Evolutionary conservation across 2,329 filamentous ascomycete species (phyloP).

Genomic region (Didymella segeticola): DNA sequence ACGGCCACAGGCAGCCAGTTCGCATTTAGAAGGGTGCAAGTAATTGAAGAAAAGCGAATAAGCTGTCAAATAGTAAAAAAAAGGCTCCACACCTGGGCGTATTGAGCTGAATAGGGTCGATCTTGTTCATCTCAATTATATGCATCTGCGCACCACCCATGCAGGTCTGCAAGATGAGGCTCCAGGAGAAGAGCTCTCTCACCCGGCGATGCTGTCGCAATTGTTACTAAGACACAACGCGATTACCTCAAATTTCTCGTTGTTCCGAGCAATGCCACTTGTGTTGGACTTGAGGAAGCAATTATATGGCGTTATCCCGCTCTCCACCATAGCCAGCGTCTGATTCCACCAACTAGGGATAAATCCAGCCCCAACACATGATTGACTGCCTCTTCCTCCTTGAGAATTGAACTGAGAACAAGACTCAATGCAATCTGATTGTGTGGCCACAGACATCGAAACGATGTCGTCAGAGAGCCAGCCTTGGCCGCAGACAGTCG

Average conservation of each 20-base stretch:
- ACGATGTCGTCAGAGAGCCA: neutral
- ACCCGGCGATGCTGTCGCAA: neutral
- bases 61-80: no score
- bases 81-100: no score
- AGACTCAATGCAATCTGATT: constrained; percentile 17
- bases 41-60: no score
- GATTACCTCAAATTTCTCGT: constrained; percentile 9
- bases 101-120: no score
- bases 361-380: constrained; percentile 13
- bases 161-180: neutral
- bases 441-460: neutral
- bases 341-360: constrained; percentile 18
- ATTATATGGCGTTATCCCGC: constrained; percentile 8
- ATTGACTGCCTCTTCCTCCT: neutral
- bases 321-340: constrained; percentile 4
- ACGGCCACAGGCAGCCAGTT: no score
- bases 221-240: constrained; percentile 2
- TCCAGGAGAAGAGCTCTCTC: neutral
- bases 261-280: constrained; percentile 7
- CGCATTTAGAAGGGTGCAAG: no score
- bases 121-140: no score
- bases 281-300: constrained; percentile 15
- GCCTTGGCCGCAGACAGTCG: constrained; percentile 5
- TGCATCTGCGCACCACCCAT: neutral
- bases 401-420: constrained; percentile 17